Conservation (phyloP, 106 monocot genomes). For the Acanthochlamys bracteata region DNA sequence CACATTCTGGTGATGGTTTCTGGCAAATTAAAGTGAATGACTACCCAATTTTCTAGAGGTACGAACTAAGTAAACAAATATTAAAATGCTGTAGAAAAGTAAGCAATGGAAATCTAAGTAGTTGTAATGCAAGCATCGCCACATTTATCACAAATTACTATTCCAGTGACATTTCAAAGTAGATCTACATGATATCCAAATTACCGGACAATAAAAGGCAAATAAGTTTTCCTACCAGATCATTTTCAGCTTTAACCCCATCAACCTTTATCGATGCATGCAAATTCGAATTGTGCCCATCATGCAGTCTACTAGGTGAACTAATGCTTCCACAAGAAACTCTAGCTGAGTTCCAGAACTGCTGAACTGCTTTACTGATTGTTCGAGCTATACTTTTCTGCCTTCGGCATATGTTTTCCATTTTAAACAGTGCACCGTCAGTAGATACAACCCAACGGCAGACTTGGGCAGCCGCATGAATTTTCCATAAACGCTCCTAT, state of each 20-base stretch:
- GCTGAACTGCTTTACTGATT: constrained; percentile 56
- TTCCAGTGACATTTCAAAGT: too few relatives aligned
- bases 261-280: constrained; percentile 10
- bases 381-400: constrained; percentile 46
- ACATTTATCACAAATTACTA: too few relatives aligned
- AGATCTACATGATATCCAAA: too few relatives aligned
- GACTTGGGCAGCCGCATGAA: constrained; percentile 60
- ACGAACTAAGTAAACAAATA: too few relatives aligned
- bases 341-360: constrained; percentile 71
- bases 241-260: constrained; percentile 13
- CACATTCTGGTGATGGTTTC: too few relatives aligned
- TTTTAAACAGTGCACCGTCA: constrained; percentile 40
- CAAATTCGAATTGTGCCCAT: constrained; percentile 14
- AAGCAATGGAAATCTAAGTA: too few relatives aligned
- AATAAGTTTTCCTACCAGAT: constrained; percentile 35
- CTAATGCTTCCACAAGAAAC: constrained; percentile 7
- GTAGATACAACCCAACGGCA: constrained; percentile 32
- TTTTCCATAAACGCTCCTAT: constrained; percentile 92
- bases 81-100: too few relatives aligned
- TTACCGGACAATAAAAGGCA: too few relatives aligned
- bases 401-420: constrained; percentile 30
- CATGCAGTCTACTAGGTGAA: constrained; percentile 3
- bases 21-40: too few relatives aligned
- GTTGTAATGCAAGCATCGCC: too few relatives aligned
- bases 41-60: too few relatives aligned